Evolutionary conservation across 768 basidiomycete species (phyloP), one percentile per base, ranked within the genome.

Genomic region (Macrolepiota fuliginosa): DNA sequence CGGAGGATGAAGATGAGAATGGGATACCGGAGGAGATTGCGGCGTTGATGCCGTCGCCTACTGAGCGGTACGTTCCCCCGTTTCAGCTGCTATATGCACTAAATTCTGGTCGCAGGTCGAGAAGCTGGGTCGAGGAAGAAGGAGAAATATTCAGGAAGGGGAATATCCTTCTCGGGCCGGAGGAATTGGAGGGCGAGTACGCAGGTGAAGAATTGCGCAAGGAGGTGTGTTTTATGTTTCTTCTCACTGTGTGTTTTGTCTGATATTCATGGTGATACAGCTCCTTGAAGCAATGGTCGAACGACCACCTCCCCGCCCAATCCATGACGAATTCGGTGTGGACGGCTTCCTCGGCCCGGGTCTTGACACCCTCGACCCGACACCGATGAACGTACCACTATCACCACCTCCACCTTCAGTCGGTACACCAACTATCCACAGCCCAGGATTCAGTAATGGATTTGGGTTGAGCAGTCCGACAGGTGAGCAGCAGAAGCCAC

Each of bases 101-200:
- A 17, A 4, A 25, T 3, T 10, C 15, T 47, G 17, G 47, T 42
- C 63, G 11, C 56, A 90, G 91, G 52, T 91, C 90, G 25, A 80
- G 86, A 65, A 86, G 81, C 55, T 92, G 91, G 89, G 90, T 96
- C 0, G 91, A 87, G 58, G 97, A 98, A 71, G 97, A 99, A 71
- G 94, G 94, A 0, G 96, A 98, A 74, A 90, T 98, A 42, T 98
- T 98, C 78, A 81, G 96, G 45, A 96, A 96, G 69, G 94, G 95
- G 0, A 86, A 83, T 10, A 89, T 88, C 3, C 77, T 98, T 19
- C 78, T 93, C 9, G 88, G 88, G 1, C 86, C 86, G 7, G 92
- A 90, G 66, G 93, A 96, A 72, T 91, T 94, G 85, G 94, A 95
- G 67, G 88, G 86, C 0, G 94, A 94, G 67, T 92, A 89, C 68